phyloP scores from a whole-genome alignment of 163 green algal genomes.

The Scenedesmus sp. region DNA sequence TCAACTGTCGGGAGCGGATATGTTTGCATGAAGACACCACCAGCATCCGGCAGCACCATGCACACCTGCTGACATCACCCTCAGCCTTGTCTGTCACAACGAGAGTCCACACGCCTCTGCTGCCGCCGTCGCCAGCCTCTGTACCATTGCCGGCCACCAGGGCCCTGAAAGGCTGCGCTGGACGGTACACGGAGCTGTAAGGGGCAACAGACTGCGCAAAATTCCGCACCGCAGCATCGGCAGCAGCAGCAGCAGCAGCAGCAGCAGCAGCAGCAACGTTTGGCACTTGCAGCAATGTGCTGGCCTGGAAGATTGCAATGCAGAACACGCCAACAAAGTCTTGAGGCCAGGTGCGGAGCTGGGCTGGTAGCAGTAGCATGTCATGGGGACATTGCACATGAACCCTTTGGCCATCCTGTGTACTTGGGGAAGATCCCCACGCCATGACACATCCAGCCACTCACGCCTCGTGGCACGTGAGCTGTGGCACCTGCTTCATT shows the following conservation, averaged over 20 bases:
- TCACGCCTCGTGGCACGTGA: no score
- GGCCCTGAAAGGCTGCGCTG: background rate
- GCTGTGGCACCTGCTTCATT: no score
- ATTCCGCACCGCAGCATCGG: background rate
- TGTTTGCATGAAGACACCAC: background rate
- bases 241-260: background rate
- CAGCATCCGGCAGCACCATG: background rate
- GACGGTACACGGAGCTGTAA: slow-evolving; percentile 52
- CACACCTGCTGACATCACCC: slow-evolving; percentile 35
- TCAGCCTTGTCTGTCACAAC: slow-evolving; percentile 23
- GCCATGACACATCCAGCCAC: no score
- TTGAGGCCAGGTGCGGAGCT: no score
- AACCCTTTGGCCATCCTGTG: no score
- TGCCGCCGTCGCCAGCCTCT: slow-evolving; percentile 38
- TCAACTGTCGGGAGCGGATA: no score
- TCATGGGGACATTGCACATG: no score
- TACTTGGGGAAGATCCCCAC: no score
- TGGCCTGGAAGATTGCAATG: no score
- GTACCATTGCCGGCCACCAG: slow-evolving; percentile 31
- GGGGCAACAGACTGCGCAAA: slow-evolving; percentile 26
- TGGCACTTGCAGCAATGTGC: background rate
- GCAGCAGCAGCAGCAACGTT: background rate
- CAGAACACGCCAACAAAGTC: no score
- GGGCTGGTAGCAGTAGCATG: no score
- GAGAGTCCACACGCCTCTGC: slow-evolving; percentile 43